Base-by-base conservation (phyloP, 108 stramenopile species). In the Skeletonema tropicum region DNA sequence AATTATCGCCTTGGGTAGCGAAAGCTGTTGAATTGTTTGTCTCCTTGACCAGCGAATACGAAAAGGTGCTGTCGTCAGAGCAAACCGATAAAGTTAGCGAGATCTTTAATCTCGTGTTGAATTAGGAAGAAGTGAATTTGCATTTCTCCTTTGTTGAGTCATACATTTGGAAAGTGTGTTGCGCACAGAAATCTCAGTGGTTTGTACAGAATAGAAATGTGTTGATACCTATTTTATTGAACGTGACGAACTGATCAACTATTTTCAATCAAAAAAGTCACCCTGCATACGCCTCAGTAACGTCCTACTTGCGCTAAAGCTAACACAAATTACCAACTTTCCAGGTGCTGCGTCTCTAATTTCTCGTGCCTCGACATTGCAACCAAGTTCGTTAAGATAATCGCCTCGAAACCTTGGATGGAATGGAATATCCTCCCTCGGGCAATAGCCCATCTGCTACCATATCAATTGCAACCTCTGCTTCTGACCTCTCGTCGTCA, bases 271-370 rank as follows among this genome's bases (percentile, higher is more conserved):
- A 29, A 60, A 60, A 26, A 79, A 93, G 64, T 91, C 89, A 14
- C 92, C 91, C 64, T 94, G 93, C 88, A 94, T 92, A 17, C 80
- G 69, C 46, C 86, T 68, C 17, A 94, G 77, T 42, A 94, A 71
- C 49, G 76, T 68, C 9, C 87, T 67, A 15, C 92, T 92, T 7
- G 85, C 82, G n/a, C 66, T 76, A 64, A 95, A 95, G 72, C 86
- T 91, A 41, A 95, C 94, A 57, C 94, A 95, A 52, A 92, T 79
- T 1, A 95, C 92, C 31, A 89, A 70, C 76, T 95, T 95, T 46
- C 91, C 90, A 3, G 94, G 94, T 29, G 92, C 92, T 6, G 92
- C 92, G 83, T 95, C 94, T 42, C 94, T 77, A 17, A 95, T 85
- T 48, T 87, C 75, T 57, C 92, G 83, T 11, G 89, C 89, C 23